Percentiles rank a stretch among this genome's conserved stretches.
Evolutionary conservation across 2,329 filamentous ascomycete species (phyloP).

Genomic region (Calonectria hongkongensis): DNA sequence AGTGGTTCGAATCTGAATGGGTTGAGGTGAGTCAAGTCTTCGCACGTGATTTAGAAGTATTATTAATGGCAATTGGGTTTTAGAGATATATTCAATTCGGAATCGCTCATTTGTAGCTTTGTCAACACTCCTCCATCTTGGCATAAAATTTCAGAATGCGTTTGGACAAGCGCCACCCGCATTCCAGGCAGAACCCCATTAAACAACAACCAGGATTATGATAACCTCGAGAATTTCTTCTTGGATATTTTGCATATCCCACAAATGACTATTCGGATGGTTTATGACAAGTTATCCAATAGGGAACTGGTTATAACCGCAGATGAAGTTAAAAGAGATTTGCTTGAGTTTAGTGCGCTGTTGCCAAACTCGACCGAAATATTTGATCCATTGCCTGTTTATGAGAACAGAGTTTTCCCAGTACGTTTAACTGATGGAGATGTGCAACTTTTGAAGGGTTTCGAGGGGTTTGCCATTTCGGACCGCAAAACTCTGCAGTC

Average conservation of each 20-base stretch:
- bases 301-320: conserved; percentile 36
- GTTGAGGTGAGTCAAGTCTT: conserved; percentile 36
- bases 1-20: neutral
- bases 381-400: conserved; percentile 37
- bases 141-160: conserved; percentile 55
- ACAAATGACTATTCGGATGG: conserved; percentile 56
- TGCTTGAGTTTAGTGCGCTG: conserved; percentile 59
- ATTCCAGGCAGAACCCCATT: conserved; percentile 54
- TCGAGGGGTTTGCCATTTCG: conserved; percentile 57
- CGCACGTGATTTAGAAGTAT: fast-evolving
- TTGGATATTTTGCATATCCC: conserved; percentile 55
- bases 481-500: conserved; percentile 57
- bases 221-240: conserved; percentile 57
- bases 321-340: conserved; percentile 55
- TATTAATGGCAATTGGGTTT: conserved; percentile 19
- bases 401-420: conserved; percentile 47
- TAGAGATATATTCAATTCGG: neutral
- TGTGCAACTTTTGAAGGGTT: conserved; percentile 36
- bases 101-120: neutral
- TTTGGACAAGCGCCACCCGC: conserved; percentile 59
- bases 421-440: conserved; percentile 49
- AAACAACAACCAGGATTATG: conserved; percentile 56
- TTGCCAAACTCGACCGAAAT: conserved; percentile 39
- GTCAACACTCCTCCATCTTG: conserved; percentile 46
- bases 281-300: conserved; percentile 56